Base-by-base conservation (phyloP, 768 basidiomycete genomes). In the Neoboletus subvelutipes region DNA sequence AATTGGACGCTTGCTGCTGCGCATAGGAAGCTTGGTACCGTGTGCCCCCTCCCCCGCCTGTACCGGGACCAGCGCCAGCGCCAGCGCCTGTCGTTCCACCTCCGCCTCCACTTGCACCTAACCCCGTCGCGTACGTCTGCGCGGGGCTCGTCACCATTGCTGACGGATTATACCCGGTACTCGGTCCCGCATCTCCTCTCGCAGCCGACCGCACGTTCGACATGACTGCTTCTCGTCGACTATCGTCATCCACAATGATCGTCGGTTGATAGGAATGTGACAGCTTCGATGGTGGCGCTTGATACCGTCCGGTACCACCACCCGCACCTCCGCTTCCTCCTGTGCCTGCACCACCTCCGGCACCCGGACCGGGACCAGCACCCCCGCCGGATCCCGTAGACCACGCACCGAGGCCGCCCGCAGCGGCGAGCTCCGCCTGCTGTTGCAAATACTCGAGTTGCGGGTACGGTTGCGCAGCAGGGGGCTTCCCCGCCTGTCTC, bases 401-500 rank as follows among this genome's bases (percentile, higher is more conserved):
- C 88, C 89, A 90, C 58, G 70, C 80, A 17, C 80, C 69, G 55
- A 86, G 61, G 4, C 88, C 87, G 15, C 84, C 80, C 0, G 83
- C 75, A 22, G 85, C 81, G 2, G 83, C 90, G 63, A 92, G 77
- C 73, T 92, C 92, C 1, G 93, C 95, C 69, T 98, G 95, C 70
- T 97, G 94, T 62, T 96, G 92, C 48, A 98, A 74, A 68, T 83
- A 92, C 69, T 96, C 94, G 34, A 98, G 79, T 66, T 94, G 93
- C 7, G 90, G 93, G 65, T 95, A 94, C 26, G 88, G 86, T 66
- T 88, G 85, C 17, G 85, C 82, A n/a, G 84, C 83, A 13, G 77
- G 73, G 1, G 83, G 79, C 64, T 88, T 88, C 18, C 87, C 91
- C 12, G 85, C 75, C 68, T 94, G 90, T 59, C 94, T 77, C 62